These are phyloP conservation scores for Lycium barbarum DNA, from an alignment of 257 asterid species.

Conservation along the genomic window DNA sequence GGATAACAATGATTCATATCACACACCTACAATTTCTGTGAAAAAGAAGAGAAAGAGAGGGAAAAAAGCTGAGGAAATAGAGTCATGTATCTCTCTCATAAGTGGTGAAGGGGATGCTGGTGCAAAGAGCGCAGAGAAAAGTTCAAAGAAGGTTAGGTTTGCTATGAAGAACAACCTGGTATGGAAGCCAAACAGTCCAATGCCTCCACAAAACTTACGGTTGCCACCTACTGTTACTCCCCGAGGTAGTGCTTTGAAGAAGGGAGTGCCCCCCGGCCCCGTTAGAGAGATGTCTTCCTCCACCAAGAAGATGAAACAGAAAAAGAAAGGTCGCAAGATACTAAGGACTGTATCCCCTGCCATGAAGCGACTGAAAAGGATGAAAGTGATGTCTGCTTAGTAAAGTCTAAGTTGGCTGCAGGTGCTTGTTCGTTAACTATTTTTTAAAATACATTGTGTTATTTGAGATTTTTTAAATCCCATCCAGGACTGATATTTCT, in stretches of 20 bases:
- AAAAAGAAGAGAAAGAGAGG: constrained; percentile 69
- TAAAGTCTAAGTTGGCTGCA: neutral
- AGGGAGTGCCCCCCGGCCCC: constrained; percentile 95
- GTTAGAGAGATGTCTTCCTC: constrained; percentile 61
- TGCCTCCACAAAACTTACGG: constrained; percentile 92
- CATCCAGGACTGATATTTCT: neutral
- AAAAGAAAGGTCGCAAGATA: constrained; percentile 54
- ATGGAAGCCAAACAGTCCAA: constrained; percentile 88
- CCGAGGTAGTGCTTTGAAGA: constrained; percentile 94
- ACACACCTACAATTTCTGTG: constrained; percentile 42
- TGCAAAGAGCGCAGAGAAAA: constrained; percentile 61
- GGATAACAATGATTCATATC: constrained; percentile 43
- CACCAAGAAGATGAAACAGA: constrained; percentile 57
- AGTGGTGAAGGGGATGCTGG: constrained; percentile 44
- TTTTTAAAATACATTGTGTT: neutral
- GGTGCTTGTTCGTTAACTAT: constrained; percentile 22
- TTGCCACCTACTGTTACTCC: constrained; percentile 94
- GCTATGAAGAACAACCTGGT: constrained; percentile 88
- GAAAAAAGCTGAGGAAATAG: constrained; percentile 38
- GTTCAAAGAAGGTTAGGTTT: constrained; percentile 86
- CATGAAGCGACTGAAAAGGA: constrained; percentile 37
- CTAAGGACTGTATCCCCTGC: constrained; percentile 43
- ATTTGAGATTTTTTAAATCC: constrained; percentile 12
- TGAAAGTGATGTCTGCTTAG: constrained; percentile 29
- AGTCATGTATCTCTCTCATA: constrained; percentile 31